These are phyloP conservation scores for Saksenaea oblongispora DNA, from an alignment of 371 early-diverging fungal genomes.

Conservation along the genomic window DNA sequence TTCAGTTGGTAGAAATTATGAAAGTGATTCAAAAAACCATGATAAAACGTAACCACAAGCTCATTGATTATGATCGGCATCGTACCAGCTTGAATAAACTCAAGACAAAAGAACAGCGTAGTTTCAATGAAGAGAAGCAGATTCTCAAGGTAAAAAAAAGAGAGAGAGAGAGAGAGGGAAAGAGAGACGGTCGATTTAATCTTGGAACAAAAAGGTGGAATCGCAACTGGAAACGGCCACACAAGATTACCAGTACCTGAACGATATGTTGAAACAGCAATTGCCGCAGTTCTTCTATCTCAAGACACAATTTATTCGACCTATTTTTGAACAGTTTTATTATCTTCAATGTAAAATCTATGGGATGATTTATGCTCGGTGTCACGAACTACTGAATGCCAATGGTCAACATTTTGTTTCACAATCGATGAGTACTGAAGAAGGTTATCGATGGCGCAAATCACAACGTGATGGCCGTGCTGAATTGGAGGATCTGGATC, in stretches of 20 bases:
- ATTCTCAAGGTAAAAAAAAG: conserved; percentile 51
- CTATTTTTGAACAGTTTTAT: conserved; percentile 70
- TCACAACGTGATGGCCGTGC: conserved; percentile 25
- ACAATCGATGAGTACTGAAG: conserved; percentile 33
- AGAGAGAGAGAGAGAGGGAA: neutral
- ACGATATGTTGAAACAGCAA: conserved; percentile 64
- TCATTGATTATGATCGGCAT: conserved; percentile 81
- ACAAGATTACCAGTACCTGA: conserved; percentile 70
- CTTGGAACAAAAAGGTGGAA: conserved; percentile 40
- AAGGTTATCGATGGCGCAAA: conserved; percentile 30
- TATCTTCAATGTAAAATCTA: conserved; percentile 69
- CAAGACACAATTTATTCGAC: conserved; percentile 63
- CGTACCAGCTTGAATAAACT: conserved; percentile 62
- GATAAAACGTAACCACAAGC: conserved; percentile 76
- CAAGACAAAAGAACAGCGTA: conserved; percentile 59
- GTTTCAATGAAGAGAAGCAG: conserved; percentile 67
- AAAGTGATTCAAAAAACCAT: conserved; percentile 70
- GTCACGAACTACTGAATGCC: conserved; percentile 43
- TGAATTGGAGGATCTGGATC: conserved; percentile 36
- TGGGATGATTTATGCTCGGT: conserved; percentile 46
- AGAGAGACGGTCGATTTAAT: neutral
- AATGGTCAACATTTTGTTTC: conserved; percentile 30
- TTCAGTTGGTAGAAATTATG: conserved; percentile 61
- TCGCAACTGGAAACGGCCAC: conserved; percentile 66
- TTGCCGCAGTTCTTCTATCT: conserved; percentile 66